phyloP scores from a whole-genome alignment of 371 early-diverging fungal species.

The Circinella umbellata region DNA sequence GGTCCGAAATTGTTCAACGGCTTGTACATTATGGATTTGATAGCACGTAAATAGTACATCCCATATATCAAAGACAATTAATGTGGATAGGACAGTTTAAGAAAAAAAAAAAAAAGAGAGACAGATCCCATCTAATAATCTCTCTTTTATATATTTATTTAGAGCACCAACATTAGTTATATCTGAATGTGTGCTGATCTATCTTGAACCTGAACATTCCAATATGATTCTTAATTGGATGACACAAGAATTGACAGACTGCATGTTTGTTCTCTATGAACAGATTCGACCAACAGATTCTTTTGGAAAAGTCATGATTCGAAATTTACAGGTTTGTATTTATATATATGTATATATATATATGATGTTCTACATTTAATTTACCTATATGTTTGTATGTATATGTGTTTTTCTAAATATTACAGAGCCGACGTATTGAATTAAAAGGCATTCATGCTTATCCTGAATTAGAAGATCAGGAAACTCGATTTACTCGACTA shows the following conservation, averaged over 20 bases:
- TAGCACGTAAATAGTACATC: constrained; percentile 36
- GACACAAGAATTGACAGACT: constrained; percentile 46
- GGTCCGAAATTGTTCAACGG: constrained; percentile 55
- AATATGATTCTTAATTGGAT: constrained; percentile 76
- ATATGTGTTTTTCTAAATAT: not conserved
- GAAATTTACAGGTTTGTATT: constrained; percentile 68
- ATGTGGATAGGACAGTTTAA: too few relatives aligned
- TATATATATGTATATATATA: not conserved
- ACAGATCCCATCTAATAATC: too few relatives aligned
- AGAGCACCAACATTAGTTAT: constrained; percentile 86
- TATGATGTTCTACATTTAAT: not conserved
- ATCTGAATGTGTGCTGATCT: constrained; percentile 94
- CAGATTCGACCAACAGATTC: constrained; percentile 90
- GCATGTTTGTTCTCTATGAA: constrained; percentile 83
- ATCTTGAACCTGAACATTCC: constrained; percentile 71
- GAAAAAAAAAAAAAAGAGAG: too few relatives aligned
- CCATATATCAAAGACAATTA: too few relatives aligned
- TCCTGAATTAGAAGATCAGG: constrained; percentile 75
- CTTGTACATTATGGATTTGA: constrained; percentile 75
- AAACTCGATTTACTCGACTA: constrained; percentile 57
- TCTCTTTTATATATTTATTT: not conserved
- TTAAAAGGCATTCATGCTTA: constrained; percentile 77
- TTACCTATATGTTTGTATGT: not conserved
- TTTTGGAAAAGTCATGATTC: constrained; percentile 92
- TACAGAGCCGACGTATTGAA: constrained; percentile 66